Evolutionary conservation across 371 early-diverging fungal species (phyloP).

Genomic region (Mucor irregularis): DNA sequence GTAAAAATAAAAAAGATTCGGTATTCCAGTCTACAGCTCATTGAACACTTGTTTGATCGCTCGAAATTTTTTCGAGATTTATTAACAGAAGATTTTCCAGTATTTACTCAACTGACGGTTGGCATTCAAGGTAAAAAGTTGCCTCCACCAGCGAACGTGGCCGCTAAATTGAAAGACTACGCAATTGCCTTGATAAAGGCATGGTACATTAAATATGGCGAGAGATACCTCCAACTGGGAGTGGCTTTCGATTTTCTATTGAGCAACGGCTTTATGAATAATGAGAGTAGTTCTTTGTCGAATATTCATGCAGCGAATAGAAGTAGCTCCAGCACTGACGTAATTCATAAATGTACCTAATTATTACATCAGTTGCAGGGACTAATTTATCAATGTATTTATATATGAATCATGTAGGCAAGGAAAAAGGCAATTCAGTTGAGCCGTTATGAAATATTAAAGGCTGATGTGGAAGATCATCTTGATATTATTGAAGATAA

Average conservation of each 20-base stretch:
- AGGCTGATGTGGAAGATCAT: slow-evolving; percentile 43
- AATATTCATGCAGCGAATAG: slow-evolving; percentile 25
- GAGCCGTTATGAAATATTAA: slow-evolving; percentile 42
- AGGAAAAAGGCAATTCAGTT: slow-evolving; percentile 41
- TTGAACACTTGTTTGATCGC: slow-evolving; percentile 65
- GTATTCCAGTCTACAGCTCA: slow-evolving; percentile 60
- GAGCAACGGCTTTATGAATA: slow-evolving; percentile 24
- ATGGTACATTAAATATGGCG: slow-evolving; percentile 63
- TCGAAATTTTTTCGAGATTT: slow-evolving; percentile 66
- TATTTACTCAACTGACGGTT: slow-evolving; percentile 53
- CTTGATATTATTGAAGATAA: slow-evolving; percentile 53
- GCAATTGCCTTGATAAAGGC: slow-evolving; percentile 54
- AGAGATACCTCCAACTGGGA: slow-evolving; percentile 48
- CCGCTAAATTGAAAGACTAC: slow-evolving; percentile 50
- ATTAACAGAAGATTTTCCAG: slow-evolving; percentile 54
- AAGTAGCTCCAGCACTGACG: slow-evolving; percentile 20
- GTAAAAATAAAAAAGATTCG: slow-evolving; percentile 50
- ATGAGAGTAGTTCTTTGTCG: neutral
- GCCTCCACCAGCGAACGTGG: slow-evolving; percentile 61
- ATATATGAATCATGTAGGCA: too few relatives aligned
- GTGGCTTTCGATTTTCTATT: slow-evolving; percentile 61
- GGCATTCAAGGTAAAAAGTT: slow-evolving; percentile 58
- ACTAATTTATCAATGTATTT: too few relatives aligned
- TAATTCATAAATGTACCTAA: too few relatives aligned
- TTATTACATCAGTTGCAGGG: too few relatives aligned